phyloP scores from a whole-genome alignment of 2,329 filamentous ascomycete species.

The Venturia aucupariae region DNA sequence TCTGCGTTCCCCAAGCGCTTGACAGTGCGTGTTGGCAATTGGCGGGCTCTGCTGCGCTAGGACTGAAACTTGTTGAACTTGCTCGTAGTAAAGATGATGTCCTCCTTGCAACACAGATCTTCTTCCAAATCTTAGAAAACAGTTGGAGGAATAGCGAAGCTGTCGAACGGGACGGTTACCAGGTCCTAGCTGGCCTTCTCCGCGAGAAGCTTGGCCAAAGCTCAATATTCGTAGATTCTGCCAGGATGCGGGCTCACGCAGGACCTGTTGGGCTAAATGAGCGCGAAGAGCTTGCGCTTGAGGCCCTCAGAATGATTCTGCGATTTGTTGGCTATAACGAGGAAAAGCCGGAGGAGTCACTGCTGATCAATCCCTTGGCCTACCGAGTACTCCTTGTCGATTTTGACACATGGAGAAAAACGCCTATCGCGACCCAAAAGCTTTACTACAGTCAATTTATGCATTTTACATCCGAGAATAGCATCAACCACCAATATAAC shows the following conservation, averaged over 20 bases:
- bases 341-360: slow-evolving; percentile 69
- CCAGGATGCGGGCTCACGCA: slow-evolving; percentile 27
- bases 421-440: slow-evolving; percentile 65
- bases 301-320: slow-evolving; percentile 68
- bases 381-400: slow-evolving; percentile 90
- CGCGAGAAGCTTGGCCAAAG: slow-evolving; percentile 65
- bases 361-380: slow-evolving; percentile 91
- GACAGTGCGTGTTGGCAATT: slow-evolving; percentile 91
- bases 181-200: slow-evolving; percentile 73
- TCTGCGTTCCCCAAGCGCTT: slow-evolving; percentile 70
- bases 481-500: slow-evolving; percentile 90
- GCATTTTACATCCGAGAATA: slow-evolving; percentile 69
- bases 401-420: slow-evolving; percentile 83
- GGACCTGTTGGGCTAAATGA: slow-evolving; percentile 31
- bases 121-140: slow-evolving; percentile 76
- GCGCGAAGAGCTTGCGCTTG: slow-evolving; percentile 42
- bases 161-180: slow-evolving; percentile 93
- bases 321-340: slow-evolving; percentile 84
- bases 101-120: slow-evolving; percentile 67
- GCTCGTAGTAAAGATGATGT: slow-evolving; percentile 62
- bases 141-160: slow-evolving; percentile 98
- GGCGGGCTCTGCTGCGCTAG: slow-evolving; percentile 80
- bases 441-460: slow-evolving; percentile 91
- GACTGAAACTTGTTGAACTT: slow-evolving; percentile 73
- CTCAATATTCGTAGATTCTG: slow-evolving; percentile 37